Evolutionary conservation across 83 land plant species (phyloP).

Genomic region (Larix sibirica): DNA sequence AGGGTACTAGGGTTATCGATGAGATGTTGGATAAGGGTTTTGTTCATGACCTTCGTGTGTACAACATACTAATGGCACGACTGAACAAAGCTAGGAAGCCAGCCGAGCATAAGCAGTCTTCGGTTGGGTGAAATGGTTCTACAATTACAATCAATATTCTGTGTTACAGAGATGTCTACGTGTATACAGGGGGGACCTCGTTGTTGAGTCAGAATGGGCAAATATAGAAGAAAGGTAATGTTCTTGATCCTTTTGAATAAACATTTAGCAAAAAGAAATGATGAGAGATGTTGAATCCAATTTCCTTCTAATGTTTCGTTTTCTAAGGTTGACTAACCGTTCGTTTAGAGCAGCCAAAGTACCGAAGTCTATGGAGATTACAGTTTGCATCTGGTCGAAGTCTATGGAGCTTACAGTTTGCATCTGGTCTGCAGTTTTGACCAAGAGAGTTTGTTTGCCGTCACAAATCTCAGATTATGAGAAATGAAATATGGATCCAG

Average conservation of each 20-base stretch:
- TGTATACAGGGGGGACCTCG: neutral
- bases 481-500: neutral
- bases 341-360: neutral
- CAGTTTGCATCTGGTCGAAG: neutral
- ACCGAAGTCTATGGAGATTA: neutral
- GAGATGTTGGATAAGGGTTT: conserved; percentile 70
- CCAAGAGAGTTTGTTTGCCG: no score
- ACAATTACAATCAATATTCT: neutral
- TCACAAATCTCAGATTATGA: neutral
- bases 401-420: neutral
- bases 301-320: neutral
- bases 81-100: conserved; percentile 15
- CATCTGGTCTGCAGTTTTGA: neutral
- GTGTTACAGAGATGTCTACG: neutral
- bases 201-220: neutral
- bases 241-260: neutral
- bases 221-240: neutral
- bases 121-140: neutral
- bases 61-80: conserved; percentile 48
- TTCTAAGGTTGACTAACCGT: neutral
- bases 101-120: neutral
- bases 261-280: neutral
- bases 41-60: conserved; percentile 48
- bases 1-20: conserved; percentile 49
- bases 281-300: neutral